Base-by-base conservation (phyloP, 345 rosid genomes). In the Ceriops decandra region DNA sequence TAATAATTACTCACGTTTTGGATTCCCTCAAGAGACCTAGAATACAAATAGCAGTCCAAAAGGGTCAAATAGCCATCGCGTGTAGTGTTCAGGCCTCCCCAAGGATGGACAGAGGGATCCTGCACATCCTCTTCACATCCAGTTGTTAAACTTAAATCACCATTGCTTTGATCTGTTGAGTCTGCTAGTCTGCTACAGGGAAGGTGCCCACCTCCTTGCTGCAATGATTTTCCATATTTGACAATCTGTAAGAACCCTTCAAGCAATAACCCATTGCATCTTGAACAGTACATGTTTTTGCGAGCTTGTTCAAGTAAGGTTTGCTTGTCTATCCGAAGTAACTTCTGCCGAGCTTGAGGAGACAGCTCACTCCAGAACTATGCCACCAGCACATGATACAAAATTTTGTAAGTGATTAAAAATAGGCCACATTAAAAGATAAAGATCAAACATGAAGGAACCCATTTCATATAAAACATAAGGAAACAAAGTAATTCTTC, bases 271-370 rank as follows among this genome's bases (percentile, higher is more conserved):
- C 99, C 97, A 69, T 87, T 85, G 79, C 99, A 95, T 81, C 97
- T 85, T 22, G 99, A 95, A 64, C 99, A 95, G 62, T 87, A 95
- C 98, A 91, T 88, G 80, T 88, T 87, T 85, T 89, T 95, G 31
- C 98, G 95, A 77, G 97, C 98, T 82, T 90, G 96, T 87, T 91
- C 97, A 74, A 91, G 85, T 35, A 95, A 76, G 52, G 87, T 76
- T 72, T 91, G 99, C 77, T 92, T 95, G 70, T 95, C 96, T 70
- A 91, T 82, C 84, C 83, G 81, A 54, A 95, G 81, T n/a, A 95
- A 92, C 77, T 86, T 82, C 66, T 80, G 84, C 57, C 93, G 83
- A 36, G 84, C 85, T 77, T 82, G 86, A 6, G 70, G 80, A 1
- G 95, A 64, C 58, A 90, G 68, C 76, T 85, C 93, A 79, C 82